Evolutionary conservation across 2,329 filamentous ascomycete genomes (phyloP), one percentile per base, ranked within the genome.

Genomic region (Pyrenochaeta sp.): DNA sequence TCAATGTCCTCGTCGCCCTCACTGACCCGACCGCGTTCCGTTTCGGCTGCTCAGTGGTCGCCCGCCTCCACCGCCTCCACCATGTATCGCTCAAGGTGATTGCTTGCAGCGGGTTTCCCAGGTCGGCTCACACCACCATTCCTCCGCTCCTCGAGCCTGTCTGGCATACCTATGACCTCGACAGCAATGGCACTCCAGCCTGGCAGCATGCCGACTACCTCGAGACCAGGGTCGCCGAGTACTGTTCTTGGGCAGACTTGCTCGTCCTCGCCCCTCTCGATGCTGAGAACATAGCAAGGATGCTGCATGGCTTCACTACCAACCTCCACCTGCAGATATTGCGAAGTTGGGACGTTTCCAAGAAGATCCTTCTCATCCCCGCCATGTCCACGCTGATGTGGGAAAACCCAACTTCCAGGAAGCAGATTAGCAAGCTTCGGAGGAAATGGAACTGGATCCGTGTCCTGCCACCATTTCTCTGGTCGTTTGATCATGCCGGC

Each of bases 301-400:
- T 96, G 90, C 78, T 96, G 63, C 84, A 87, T 40, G 92, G 92
- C 38, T 81, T 93, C 44, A 86, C 89, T 3, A 90, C 90, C 61
- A 95, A 86, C 20, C 79, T 96, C 40, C 78, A 95, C 6, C 79
- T 95, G 38, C 88, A 93, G 58, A 83, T 96, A 1, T 69, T 96
- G 35, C 83, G 92, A 38, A 88, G 89, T 42, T 96, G 92, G 92
- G 86, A 95, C 60, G 85, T 88, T 0, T 87, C 86, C 6, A 96
- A 96, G 73, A 88, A 87, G 58, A 88, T 96, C 20, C 74, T 96
- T 35, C 75, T 96, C 44, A 86, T 96, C 6, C 91, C 92, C 0
- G 90, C 89, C 53, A 95, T 96, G 91, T 93, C 89, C 22, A 84
- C 84, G 1, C 81, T 88, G 48, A 91, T 93, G 84, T 96, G 90